Evolutionary conservation across 2,329 filamentous ascomycete genomes (phyloP).

Genomic region (Zasmidium angulare): DNA sequence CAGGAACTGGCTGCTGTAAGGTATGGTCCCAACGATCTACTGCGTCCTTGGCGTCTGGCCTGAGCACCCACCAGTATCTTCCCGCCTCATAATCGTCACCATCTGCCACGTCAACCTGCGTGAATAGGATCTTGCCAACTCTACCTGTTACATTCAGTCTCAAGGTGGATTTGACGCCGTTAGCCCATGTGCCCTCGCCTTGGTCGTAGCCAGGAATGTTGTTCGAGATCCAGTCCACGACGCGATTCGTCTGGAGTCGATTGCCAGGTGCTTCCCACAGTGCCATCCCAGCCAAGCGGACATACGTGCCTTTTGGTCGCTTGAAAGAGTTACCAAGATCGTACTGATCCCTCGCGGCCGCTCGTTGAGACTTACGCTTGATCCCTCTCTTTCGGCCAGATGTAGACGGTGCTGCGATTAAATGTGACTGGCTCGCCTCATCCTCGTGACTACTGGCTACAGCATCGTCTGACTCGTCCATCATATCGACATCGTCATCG

Average conservation of each 20-base stretch:
- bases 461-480: not conserved
- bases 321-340: constrained; percentile 23
- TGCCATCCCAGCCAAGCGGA: constrained; percentile 32
- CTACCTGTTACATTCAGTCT: constrained; percentile 12
- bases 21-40: constrained; percentile 28
- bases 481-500: not conserved
- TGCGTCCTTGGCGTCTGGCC: constrained; percentile 19
- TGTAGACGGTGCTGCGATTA: not conserved
- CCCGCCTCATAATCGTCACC: constrained; percentile 6
- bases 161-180: constrained; percentile 16
- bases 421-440: not conserved
- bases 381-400: not conserved
- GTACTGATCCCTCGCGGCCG: constrained; percentile 1
- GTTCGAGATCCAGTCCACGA: constrained; percentile 29
- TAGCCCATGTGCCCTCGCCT: constrained; percentile 19
- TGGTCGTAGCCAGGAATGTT: constrained; percentile 29
- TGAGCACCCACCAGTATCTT: constrained; percentile 20
- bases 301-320: constrained; percentile 24
- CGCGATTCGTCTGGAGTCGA: constrained; percentile 19
- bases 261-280: constrained; percentile 24
- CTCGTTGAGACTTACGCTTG: not conserved
- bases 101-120: not conserved
- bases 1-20: constrained; percentile 17
- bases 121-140: constrained; percentile 3
- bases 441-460: not conserved